Base-by-base conservation (phyloP, 352 stramenopile genomes). In the Elongisporangium undulatum region DNA sequence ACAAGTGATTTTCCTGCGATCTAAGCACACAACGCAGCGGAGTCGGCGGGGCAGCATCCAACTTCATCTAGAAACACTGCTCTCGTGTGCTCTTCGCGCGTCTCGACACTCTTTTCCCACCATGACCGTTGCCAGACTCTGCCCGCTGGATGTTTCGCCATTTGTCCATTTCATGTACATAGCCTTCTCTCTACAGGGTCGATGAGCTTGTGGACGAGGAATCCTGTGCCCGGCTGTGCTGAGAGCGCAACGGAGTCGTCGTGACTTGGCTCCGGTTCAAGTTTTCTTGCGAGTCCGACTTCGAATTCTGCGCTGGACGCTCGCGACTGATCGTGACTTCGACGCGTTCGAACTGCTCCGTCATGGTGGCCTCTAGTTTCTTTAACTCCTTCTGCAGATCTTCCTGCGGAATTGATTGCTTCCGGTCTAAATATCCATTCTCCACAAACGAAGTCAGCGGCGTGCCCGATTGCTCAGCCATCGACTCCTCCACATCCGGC, bases 381-480 rank as follows among this genome's bases (percentile, higher is more conserved):
- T 84, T 75, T 51, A 88, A 70, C 41, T 85, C 76, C 55, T 89
- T 76, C 2, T 82, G 82, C 50, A 67, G 92, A 59, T 64, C 89
- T 20, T 61, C 74, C 56, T 73, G 67, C 26, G 68, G 69, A 61
- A 78, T 19, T 51, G 69, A 51, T 19, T 62, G 19, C 61, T 49
- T 34, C 55, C 41, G 55, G 50, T 90, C 80, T 41, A 92, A 61
- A 20, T 75, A 66, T 21, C 86, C 87, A 34, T 88, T 89, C 34
- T 92, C 79, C 38, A 95, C 79, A 59, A 92, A 95, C 1, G 87
- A 95, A 10, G 82, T 88, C 17, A 95, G 62, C 23, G 87, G 87
- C 5, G 87, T 95, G 19, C 87, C 87, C 21, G 67, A 65, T 38
- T 69, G 73, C 49, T 85, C 72, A 6, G 59, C 69, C 19, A 29